These are phyloP conservation scores for Thalassiosira livingstoniorum DNA, from an alignment of 352 stramenopile genomes.

Conservation along the genomic window DNA sequence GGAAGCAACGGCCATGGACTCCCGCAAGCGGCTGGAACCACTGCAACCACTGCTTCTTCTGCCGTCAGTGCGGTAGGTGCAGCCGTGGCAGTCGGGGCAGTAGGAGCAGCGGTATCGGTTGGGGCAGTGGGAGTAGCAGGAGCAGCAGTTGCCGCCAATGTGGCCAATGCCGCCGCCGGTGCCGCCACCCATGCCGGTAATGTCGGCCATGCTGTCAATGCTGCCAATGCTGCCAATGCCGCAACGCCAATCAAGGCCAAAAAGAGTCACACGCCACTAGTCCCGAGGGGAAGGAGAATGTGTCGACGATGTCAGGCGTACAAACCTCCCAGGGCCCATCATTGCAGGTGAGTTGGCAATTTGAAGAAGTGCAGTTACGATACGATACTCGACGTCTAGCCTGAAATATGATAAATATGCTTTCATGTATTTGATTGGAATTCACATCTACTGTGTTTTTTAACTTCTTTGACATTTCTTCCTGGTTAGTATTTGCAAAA, in stretches of 20 bases:
- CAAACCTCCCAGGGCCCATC: conserved; percentile 95
- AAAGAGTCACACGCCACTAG: neutral
- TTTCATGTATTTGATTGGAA: no score
- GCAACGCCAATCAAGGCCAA: conserved; percentile 8
- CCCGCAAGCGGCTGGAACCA: neutral
- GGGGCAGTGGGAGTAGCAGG: conserved; percentile 13
- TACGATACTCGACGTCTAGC: no score
- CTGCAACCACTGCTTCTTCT: neutral
- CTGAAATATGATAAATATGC: no score
- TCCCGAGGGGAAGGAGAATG: conserved; percentile 55
- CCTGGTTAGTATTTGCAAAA: conserved; percentile 89
- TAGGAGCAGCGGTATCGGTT: conserved; percentile 13
- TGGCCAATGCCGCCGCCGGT: conserved; percentile 29
- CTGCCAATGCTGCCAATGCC: conserved; percentile 4
- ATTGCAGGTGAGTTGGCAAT: conserved; percentile 89
- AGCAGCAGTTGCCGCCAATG: conserved; percentile 11
- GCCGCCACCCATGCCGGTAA: neutral
- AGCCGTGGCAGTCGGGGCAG: conserved; percentile 6
- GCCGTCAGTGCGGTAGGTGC: neutral
- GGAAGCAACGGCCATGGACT: conserved; percentile 14
- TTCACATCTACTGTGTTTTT: no score
- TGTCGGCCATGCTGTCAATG: neutral
- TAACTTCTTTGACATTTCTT: no score
- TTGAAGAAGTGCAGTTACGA: no score
- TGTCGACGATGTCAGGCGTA: conserved; percentile 92